Base-by-base conservation (phyloP, 1,284 basidiomycete genomes). In the Acaromyces ingoldii region DNA sequence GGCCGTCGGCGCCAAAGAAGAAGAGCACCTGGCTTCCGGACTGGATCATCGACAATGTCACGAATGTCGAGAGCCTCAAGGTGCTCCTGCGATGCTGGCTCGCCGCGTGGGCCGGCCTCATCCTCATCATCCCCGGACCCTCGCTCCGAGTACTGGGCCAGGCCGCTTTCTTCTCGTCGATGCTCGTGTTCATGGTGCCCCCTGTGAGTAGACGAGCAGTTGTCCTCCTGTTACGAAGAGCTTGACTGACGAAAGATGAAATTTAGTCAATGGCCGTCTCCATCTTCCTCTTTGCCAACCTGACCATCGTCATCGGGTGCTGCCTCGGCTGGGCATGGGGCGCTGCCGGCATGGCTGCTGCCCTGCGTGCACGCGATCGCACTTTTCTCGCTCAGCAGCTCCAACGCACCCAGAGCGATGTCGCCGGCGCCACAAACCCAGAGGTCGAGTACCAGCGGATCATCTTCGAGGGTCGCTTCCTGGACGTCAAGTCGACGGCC, bases 241-340 rank as follows among this genome's bases (percentile, higher is more conserved):
- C 25, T 17, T 13, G 13, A 13, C 19, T 22, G n/a, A 5, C 17
- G 4, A 17, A 40, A 28, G 25, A 60, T 65, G 57, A 58, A 11
- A n/a, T n/a, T n/a, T n/a, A n/a, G n/a, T n/a, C n/a, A n/a, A 66
- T 74, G 54, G 67, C 74, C 3, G 56, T 62, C 36, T 58, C 57
- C 11, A 45, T 70, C 50, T 57, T 58, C 68, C 69, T 71, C 21
- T 22, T 82, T 76, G 79, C 77, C 6, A 77, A 81, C 5, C 55
- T 77, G 3, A 82, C 81, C 0, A 63, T 86, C 19, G 67, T 82
- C 1, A 19, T 82, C 53, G 86, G 87, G 0, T 79, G 86, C 75
- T 75, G 81, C 1, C 45, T 86, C 4, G 87, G 87, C 6, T 89
- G 88, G 87, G 87, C 83, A 0, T 82, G 85, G 78, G 84, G 84